Evolutionary conservation across 176 grass and related monocot species (phyloP).

Genomic region (Rhynchospora breviuscula): DNA sequence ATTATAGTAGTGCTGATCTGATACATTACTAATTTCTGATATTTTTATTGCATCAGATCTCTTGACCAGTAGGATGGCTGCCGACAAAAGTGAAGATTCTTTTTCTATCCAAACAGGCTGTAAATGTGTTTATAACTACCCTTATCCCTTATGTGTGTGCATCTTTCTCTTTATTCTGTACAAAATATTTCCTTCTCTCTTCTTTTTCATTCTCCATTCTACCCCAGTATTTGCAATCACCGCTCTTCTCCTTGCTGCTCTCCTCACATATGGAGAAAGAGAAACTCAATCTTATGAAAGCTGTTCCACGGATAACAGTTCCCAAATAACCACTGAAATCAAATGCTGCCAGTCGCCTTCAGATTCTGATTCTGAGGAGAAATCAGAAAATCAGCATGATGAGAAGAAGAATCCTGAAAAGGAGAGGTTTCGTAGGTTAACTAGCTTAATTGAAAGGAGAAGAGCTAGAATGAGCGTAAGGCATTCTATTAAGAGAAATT

Average conservation of each 20-base stretch:
- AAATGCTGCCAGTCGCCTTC: background rate
- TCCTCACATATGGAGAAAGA: conserved; percentile 13
- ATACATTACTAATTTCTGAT: background rate
- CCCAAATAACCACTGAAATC: conserved; percentile 1
- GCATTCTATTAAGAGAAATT: conserved; percentile 17
- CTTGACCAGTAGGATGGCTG: conserved; percentile 3
- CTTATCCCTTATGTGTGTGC: conserved; percentile 4
- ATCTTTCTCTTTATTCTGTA: conserved; percentile 11
- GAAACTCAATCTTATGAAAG: background rate
- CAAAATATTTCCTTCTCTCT: conserved; percentile 25
- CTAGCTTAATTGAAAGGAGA: conserved; percentile 28
- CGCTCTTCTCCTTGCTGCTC: conserved; percentile 5
- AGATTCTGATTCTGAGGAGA: background rate
- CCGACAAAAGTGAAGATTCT: background rate
- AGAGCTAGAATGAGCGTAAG: conserved; percentile 27
- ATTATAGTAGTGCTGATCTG: background rate
- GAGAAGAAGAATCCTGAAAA: conserved; percentile 11
- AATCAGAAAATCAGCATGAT: conserved; percentile 11
- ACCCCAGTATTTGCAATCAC: conserved; percentile 4
- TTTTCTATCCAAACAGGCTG: background rate
- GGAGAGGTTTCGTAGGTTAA: conserved; percentile 21
- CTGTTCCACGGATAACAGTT: background rate
- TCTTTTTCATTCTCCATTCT: conserved; percentile 7
- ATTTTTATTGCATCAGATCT: conserved; percentile 8
- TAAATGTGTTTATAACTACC: background rate